Percentiles rank a stretch among this genome's conserved stretches.
Conservation (phyloP, 495 filamentous ascomycete species). For the Daldinia vernicosa region DNA sequence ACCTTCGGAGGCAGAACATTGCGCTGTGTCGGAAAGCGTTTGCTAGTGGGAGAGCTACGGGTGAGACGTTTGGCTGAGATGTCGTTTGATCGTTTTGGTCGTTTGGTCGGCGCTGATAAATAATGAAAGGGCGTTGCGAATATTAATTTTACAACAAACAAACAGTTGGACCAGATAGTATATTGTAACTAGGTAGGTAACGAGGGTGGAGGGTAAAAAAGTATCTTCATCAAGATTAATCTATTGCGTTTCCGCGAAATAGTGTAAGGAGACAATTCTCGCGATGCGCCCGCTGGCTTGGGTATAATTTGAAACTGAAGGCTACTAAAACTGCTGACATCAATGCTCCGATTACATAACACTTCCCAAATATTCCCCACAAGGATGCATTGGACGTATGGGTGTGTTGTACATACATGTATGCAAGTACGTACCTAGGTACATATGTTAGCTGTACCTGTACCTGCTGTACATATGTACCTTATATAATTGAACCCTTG, state of each 20-base stretch:
- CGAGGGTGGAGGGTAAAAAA: neutral
- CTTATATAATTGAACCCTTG: no score
- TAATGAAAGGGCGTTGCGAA: neutral
- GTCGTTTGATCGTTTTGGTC: conserved; percentile 4
- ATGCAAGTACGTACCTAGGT: neutral
- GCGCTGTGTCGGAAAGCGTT: conserved; percentile 25
- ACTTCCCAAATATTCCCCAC: neutral
- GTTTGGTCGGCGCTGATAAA: conserved; percentile 11
- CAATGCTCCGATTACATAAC: neutral
- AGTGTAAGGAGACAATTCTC: neutral
- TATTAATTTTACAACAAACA: neutral
- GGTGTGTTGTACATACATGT: neutral
- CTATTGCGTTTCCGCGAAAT: neutral
- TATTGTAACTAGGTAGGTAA: conserved; percentile 3
- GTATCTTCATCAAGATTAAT: neutral
- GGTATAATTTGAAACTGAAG: no score
- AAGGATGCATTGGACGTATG: neutral
- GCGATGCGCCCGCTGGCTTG: neutral
- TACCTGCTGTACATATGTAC: no score
- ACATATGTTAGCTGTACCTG: neutral
- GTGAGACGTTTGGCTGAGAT: conserved; percentile 25
- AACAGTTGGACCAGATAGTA: neutral
- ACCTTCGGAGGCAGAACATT: conserved; percentile 91
- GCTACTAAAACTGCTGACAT: no score
- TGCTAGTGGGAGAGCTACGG: conserved; percentile 14